A percentile compares a stretch with the other conserved stretches of the same genome.
Evolutionary conservation across 1,284 basidiomycete species (phyloP).

Genomic region (Moesziomyces globuligerus): DNA sequence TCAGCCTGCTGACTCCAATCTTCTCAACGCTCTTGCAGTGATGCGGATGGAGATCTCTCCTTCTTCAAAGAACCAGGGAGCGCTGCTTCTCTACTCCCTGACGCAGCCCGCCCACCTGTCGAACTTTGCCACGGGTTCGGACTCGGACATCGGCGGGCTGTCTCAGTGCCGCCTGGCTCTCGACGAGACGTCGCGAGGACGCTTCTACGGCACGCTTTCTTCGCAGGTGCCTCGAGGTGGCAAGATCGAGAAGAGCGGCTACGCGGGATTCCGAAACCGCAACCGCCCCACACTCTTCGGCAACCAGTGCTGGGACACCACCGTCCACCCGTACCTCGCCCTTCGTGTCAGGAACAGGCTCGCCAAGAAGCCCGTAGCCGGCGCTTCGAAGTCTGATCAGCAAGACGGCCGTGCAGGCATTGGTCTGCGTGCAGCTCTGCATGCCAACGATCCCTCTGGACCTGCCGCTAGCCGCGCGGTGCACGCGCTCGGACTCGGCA

Average conservation of each 20-base stretch:
- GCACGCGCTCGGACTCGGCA: slow-evolving; percentile 53
- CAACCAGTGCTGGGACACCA: slow-evolving; percentile 81
- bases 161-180: slow-evolving; percentile 71
- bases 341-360: slow-evolving; percentile 74
- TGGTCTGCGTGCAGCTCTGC: slow-evolving; percentile 50
- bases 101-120: slow-evolving; percentile 40
- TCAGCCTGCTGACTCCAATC: neutral
- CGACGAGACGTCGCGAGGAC: slow-evolving; percentile 52
- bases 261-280: slow-evolving; percentile 83
- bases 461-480: slow-evolving; percentile 52
- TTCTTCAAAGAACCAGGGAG: slow-evolving; percentile 38
- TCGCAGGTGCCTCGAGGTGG: slow-evolving; percentile 65
- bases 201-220: slow-evolving; percentile 67
- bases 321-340: slow-evolving; percentile 79
- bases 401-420: slow-evolving; percentile 7
- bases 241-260: slow-evolving; percentile 69
- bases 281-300: slow-evolving; percentile 77
- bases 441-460: slow-evolving; percentile 49
- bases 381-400: slow-evolving; percentile 11
- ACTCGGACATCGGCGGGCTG: slow-evolving; percentile 85
- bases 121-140: slow-evolving; percentile 77
- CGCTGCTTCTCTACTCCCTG: slow-evolving; percentile 54
- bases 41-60: slow-evolving; percentile 63
- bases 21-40: slow-evolving; percentile 13
- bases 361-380: slow-evolving; percentile 25